Conservation (phyloP, 2,329 filamentous ascomycete species). For the Helminthosporium solani region DNA sequence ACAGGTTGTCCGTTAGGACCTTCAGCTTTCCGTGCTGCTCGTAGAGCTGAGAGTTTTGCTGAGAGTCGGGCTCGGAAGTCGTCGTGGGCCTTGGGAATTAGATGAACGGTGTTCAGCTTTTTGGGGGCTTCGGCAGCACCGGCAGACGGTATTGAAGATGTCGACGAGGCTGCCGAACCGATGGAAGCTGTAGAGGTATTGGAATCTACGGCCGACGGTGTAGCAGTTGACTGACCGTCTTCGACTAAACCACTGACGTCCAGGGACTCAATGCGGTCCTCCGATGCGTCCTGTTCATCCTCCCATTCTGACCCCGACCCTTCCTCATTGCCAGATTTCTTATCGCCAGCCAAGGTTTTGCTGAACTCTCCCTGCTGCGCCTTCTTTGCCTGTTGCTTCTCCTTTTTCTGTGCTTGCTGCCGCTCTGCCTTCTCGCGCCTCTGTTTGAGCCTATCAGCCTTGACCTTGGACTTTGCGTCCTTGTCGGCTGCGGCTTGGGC, state of each 20-base stretch:
- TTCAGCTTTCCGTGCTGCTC: constrained; percentile 83
- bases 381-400: constrained; percentile 37
- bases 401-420: constrained; percentile 44
- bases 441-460: constrained; percentile 47
- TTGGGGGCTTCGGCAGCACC: constrained; percentile 27
- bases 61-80: constrained; percentile 76
- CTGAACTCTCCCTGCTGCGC: constrained; percentile 32
- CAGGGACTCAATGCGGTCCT: constrained; percentile 26
- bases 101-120: constrained; percentile 31
- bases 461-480: constrained; percentile 40
- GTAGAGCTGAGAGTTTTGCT: constrained; percentile 80
- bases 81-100: constrained; percentile 59
- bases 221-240: constrained; percentile 36
- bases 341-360: constrained; percentile 21
- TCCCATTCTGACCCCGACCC: constrained; percentile 24
- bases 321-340: constrained; percentile 28
- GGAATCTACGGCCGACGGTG: constrained; percentile 35
- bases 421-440: constrained; percentile 49
- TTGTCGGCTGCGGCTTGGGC: constrained; percentile 32
- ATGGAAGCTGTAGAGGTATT: constrained; percentile 45
- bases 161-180: constrained; percentile 48
- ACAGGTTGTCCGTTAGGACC: constrained; percentile 78
- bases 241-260: constrained; percentile 42
- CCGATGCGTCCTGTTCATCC: constrained; percentile 24
- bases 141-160: constrained; percentile 48